These are phyloP conservation scores for Aureococcus anophagefferens DNA, from an alignment of 108 stramenopile species.

Conservation along the genomic window DNA sequence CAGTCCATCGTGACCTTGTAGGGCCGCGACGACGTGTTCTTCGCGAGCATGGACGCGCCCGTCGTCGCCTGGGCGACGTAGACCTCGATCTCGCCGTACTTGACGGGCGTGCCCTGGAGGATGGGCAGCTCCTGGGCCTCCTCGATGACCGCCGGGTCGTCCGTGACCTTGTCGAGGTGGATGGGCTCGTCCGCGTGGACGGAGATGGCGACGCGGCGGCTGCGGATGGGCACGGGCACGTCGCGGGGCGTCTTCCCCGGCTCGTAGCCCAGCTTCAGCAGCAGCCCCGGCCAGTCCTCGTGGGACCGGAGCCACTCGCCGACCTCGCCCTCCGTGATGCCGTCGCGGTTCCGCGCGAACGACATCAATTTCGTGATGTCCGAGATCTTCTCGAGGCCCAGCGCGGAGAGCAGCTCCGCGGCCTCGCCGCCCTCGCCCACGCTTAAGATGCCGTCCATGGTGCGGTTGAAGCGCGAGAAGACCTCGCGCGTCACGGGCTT, in stretches of 20 bases:
- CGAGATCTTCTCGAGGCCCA: neutral
- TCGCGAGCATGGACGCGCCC: neutral
- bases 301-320: neutral
- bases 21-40: neutral
- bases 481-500: neutral
- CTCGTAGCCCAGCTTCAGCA: neutral
- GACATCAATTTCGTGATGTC: neutral
- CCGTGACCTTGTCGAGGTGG: neutral
- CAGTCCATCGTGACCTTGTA: neutral
- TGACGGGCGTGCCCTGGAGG: neutral
- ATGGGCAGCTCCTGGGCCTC: neutral
- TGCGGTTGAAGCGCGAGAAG: neutral
- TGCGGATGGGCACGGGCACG: neutral
- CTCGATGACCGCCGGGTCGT: neutral
- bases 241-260: neutral
- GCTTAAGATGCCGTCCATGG: neutral
- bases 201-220: neutral
- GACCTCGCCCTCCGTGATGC: neutral
- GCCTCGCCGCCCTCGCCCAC: neutral
- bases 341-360: neutral
- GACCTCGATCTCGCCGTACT: neutral
- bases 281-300: neutral
- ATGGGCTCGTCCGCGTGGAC: neutral
- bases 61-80: neutral
- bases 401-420: neutral